Conservation (phyloP, 2,329 filamentous ascomycete species). For the Diaporthe humulicola region DNA sequence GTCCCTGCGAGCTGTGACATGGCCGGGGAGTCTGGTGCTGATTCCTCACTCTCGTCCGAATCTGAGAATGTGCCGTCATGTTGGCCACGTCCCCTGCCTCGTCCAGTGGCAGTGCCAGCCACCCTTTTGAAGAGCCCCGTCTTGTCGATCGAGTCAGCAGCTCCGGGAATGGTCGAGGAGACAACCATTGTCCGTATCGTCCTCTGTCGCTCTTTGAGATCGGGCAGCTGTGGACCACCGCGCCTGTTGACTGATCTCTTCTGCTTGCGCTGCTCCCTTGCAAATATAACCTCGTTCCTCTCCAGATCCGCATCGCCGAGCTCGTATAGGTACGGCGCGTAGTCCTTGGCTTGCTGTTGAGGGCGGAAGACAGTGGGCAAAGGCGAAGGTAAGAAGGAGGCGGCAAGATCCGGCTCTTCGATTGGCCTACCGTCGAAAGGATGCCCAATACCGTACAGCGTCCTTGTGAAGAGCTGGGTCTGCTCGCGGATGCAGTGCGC, state of each 20-base stretch:
- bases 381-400: slow-evolving; percentile 88
- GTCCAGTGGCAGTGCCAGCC: slow-evolving; percentile 69
- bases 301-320: slow-evolving; percentile 92
- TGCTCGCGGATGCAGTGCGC: slow-evolving; percentile 98
- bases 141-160: slow-evolving; percentile 83
- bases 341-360: slow-evolving; percentile 94
- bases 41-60: slow-evolving; percentile 92
- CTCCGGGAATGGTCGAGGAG: slow-evolving; percentile 91
- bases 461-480: slow-evolving; percentile 92
- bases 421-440: slow-evolving; percentile 94
- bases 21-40: slow-evolving; percentile 86
- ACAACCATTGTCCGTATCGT: slow-evolving; percentile 94
- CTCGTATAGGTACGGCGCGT: slow-evolving; percentile 92
- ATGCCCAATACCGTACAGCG: slow-evolving; percentile 92
- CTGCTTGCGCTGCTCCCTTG: slow-evolving; percentile 91
- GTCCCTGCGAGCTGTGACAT: slow-evolving; percentile 82
- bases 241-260: slow-evolving; percentile 95
- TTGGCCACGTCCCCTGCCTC: slow-evolving; percentile 56
- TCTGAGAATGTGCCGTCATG: slow-evolving; percentile 84
- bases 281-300: slow-evolving; percentile 90
- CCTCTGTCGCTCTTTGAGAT: slow-evolving; percentile 93
- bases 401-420: slow-evolving; percentile 89
- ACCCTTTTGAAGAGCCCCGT: slow-evolving; percentile 88
- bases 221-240: slow-evolving; percentile 92
- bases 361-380: slow-evolving; percentile 87